Base-by-base conservation (phyloP, 1,284 basidiomycete genomes). In the Sanghuangporus sanghuang region DNA sequence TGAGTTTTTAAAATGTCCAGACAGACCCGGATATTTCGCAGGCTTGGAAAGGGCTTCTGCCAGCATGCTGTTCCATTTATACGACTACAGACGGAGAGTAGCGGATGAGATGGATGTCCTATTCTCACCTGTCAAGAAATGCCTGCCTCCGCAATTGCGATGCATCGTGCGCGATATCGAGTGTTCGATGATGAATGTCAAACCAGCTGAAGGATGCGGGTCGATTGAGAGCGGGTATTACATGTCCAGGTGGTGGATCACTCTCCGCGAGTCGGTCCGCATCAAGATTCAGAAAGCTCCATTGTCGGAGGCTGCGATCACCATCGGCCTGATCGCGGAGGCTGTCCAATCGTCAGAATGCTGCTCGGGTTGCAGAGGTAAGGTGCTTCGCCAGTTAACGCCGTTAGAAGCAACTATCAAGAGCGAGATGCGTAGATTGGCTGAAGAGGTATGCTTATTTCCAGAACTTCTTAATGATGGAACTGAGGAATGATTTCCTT, bases 1-100 rank as follows among this genome's bases (percentile, higher is more conserved):
- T 36, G 52, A 60, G 27, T 64, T 49, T 27, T 39, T 64, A 9
- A 64, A 56, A 40, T 55, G 32, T 32, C 58, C 63, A 6, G 12
- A 27, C 14, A 21, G n/a, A 9, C 6, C 3, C 32, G 23, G 21
- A 18, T 61, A 60, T 39, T 49, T 56, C 52, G 16, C 49, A 16
- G 57, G 27, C 18, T 40, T 64, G 7, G 63, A 61, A 35, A 40
- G 35, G 27, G 32, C 52, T 6, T 27, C 58, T 9, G 63, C 35
- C 6, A 50, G 52, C 18, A 27, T 36, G 5, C 7, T 60, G 6
- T 61, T 55, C 44, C 38, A 36, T 9, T 38, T 64, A 12, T 60
- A 56, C 36, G 52, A 48, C 3, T 64, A 64, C 58, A 49, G 38
- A 14, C 49, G 23, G 12, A 57, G 18, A 32, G 58, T 64, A 32